Conservation (phyloP, 345 rosid genomes). For the Heritiera fomes region DNA sequence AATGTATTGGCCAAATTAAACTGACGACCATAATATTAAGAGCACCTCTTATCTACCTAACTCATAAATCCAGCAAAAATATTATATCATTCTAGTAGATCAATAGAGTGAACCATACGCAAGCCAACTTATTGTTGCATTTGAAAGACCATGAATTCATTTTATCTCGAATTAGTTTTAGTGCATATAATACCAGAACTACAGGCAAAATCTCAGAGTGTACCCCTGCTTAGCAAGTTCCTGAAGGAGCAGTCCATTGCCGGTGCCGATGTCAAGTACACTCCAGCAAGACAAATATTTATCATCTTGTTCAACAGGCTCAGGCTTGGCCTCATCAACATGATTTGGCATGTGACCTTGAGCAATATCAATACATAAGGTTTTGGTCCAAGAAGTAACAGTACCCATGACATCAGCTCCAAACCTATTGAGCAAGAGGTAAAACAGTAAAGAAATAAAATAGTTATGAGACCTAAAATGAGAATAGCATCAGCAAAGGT, state of each 20-base stretch:
- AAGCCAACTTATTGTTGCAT: not conserved
- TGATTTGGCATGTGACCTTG: constrained; percentile 47
- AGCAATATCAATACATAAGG: constrained; percentile 66
- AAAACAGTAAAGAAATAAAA: not conserved
- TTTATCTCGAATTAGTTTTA: constrained; percentile 7
- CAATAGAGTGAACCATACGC: not conserved
- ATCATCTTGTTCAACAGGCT: constrained; percentile 50
- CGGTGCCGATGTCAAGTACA: constrained; percentile 96
- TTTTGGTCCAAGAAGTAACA: constrained; percentile 88
- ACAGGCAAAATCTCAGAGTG: constrained; percentile 39
- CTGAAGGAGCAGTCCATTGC: constrained; percentile 95
- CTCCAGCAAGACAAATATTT: constrained; percentile 76
- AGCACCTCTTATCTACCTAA: not conserved
- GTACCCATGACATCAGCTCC: constrained; percentile 91
- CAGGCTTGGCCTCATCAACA: constrained; percentile 40
- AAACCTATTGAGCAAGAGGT: constrained; percentile 51
- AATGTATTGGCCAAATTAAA: not conserved
- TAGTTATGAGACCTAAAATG: not conserved
- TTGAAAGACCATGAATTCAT: not conserved
- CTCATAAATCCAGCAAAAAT: not conserved
- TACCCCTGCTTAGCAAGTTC: constrained; percentile 94
- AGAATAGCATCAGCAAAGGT: not conserved
- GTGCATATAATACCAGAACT: constrained; percentile 37
- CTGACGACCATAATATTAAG: not conserved
- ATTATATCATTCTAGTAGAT: not conserved